phyloP scores from a whole-genome alignment of 1,139 yeast species.

The Yamadazyma mexicana region DNA sequence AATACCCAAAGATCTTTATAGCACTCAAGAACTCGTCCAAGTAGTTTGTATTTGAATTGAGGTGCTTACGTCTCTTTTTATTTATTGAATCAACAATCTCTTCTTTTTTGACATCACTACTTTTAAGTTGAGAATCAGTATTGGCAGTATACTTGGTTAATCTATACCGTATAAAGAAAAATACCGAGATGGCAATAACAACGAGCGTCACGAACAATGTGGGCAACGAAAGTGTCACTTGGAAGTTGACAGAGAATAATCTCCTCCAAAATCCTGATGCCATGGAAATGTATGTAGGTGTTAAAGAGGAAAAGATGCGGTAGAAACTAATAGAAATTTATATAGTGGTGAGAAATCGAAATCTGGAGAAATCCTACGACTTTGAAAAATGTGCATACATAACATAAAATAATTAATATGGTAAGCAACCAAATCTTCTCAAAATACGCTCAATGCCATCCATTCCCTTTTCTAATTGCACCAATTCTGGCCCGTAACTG shows the following conservation, averaged over 20 bases:
- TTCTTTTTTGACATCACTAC: conserved; percentile 17
- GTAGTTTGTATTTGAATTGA: conserved; percentile 42
- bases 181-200: conserved; percentile 20
- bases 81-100: conserved; percentile 32
- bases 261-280: conserved; percentile 1
- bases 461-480: conserved; percentile 59
- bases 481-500: conserved; percentile 65
- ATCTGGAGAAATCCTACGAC: background rate
- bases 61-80: conserved; percentile 26
- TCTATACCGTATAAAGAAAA: conserved; percentile 37
- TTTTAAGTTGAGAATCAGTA: conserved; percentile 11
- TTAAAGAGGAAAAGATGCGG: background rate
- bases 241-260: conserved; percentile 30
- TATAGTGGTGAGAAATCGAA: conserved; percentile 1
- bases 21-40: conserved; percentile 89
- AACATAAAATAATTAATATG: conserved; percentile 20
- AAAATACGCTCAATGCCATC: conserved; percentile 65
- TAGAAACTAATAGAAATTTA: no score
- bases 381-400: no score
- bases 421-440: conserved; percentile 44
- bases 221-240: conserved; percentile 36
- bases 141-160: conserved; percentile 38
- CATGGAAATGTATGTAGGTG: background rate
- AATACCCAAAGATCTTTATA: conserved; percentile 89
- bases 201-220: conserved; percentile 26